Evolutionary conservation across 331 rosid genomes (phyloP).

Genomic region (Phaseolus coccineus): DNA sequence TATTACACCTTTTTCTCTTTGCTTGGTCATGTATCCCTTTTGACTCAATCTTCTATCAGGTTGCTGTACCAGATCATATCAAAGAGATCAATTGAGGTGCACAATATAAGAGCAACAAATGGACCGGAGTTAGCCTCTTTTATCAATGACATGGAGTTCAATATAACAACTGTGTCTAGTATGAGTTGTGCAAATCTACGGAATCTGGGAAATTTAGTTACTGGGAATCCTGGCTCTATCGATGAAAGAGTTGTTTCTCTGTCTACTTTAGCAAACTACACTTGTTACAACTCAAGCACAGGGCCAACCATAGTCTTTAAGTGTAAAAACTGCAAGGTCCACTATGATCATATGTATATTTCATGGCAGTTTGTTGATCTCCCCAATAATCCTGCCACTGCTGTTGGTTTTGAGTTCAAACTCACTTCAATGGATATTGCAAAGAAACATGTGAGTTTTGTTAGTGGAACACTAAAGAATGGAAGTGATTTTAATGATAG

Average conservation of each 20-base stretch:
- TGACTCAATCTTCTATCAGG: conserved; percentile 70
- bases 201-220: conserved; percentile 64
- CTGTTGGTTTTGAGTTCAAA: conserved; percentile 92
- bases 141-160: conserved; percentile 84
- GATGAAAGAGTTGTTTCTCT: conserved; percentile 68
- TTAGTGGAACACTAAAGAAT: conserved; percentile 78
- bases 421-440: conserved; percentile 64
- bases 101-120: conserved; percentile 84
- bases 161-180: conserved; percentile 80
- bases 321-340: conserved; percentile 68
- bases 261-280: conserved; percentile 68
- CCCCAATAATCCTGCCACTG: conserved; percentile 81
- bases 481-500: conserved; percentile 72
- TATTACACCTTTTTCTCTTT: conserved; percentile 19
- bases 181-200: conserved; percentile 96
- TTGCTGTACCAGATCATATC: conserved; percentile 94
- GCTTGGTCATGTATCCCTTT: conserved; percentile 41
- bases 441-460: conserved; percentile 71
- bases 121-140: conserved; percentile 77
- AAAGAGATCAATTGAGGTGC: conserved; percentile 90
- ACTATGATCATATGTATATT: conserved; percentile 72
- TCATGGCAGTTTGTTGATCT: conserved; percentile 92
- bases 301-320: conserved; percentile 76
- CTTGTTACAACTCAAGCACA: conserved; percentile 80
- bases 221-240: conserved; percentile 84